phyloP scores from a whole-genome alignment of 1,139 yeast genomes.

The Hyphopichia khmerensis region DNA sequence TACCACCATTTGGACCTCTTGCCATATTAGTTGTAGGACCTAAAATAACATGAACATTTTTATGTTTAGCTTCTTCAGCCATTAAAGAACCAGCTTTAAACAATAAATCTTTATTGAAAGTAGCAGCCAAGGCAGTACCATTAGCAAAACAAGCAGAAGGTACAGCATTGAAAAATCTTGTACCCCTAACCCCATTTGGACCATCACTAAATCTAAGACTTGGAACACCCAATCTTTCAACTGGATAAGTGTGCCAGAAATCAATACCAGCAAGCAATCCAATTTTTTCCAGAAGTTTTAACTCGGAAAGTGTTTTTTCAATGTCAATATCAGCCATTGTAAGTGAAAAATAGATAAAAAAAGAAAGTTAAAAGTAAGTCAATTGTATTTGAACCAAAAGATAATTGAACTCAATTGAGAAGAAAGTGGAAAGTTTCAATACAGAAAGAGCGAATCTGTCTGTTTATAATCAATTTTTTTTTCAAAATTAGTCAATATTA shows the following conservation, averaged over 20 bases:
- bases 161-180: slow-evolving; percentile 18
- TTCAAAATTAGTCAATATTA: too few relatives aligned
- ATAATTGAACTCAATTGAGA: too few relatives aligned
- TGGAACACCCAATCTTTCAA: slow-evolving; percentile 17
- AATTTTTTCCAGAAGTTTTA: slow-evolving; percentile 19
- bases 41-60: slow-evolving; percentile 48
- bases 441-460: too few relatives aligned
- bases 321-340: slow-evolving; percentile 30
- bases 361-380: too few relatives aligned
- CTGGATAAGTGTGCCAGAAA: slow-evolving; percentile 21
- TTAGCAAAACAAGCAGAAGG: slow-evolving; percentile 25
- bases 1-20: slow-evolving; percentile 63
- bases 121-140: slow-evolving; percentile 22
- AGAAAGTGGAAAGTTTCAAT: too few relatives aligned
- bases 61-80: slow-evolving; percentile 50
- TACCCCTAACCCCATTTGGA: slow-evolving; percentile 24
- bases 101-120: slow-evolving; percentile 18
- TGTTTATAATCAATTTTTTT: too few relatives aligned
- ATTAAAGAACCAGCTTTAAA: slow-evolving; percentile 44
- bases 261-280: slow-evolving; percentile 18
- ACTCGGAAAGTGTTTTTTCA: slow-evolving; percentile 33
- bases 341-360: too few relatives aligned
- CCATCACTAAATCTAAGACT: slow-evolving; percentile 20
- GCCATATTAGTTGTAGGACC: slow-evolving; percentile 60
- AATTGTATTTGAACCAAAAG: too few relatives aligned